Percentiles rank a stretch among this genome's conserved stretches.
Evolutionary conservation across 2,329 filamentous ascomycete genomes (phyloP).

Genomic region (Aureobasidium lini): DNA sequence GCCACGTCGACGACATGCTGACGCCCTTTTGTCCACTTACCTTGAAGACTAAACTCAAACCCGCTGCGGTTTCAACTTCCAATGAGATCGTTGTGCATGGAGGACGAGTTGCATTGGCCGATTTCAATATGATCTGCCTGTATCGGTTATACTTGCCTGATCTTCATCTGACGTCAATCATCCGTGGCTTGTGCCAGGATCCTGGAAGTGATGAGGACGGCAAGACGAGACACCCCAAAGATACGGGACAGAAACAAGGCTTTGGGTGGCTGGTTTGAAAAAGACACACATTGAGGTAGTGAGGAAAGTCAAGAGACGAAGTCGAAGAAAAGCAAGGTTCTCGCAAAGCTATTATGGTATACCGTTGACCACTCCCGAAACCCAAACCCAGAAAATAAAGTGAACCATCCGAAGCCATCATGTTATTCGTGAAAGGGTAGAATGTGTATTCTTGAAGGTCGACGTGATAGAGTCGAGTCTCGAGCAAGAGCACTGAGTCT

Average conservation of each 20-base stretch:
- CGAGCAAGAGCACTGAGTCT: neutral
- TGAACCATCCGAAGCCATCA: neutral
- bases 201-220: neutral
- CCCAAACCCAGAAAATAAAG: neutral
- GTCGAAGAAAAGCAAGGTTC: neutral
- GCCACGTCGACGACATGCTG: slow-evolving; percentile 3
- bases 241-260: neutral
- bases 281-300: neutral
- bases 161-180: slow-evolving; percentile 6
- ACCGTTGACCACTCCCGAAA: slow-evolving; percentile 6
- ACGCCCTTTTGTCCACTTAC: neutral
- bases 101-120: neutral
- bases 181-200: neutral
- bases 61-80: neutral
- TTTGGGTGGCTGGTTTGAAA: neutral
- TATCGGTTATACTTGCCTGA: slow-evolving; percentile 1
- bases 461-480: neutral
- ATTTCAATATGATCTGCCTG: neutral
- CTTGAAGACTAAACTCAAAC: neutral
- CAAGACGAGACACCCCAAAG: neutral
- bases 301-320: neutral
- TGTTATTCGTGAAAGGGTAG: slow-evolving; percentile 1
- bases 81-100: slow-evolving; percentile 6
- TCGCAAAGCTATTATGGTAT: slow-evolving; percentile 6
- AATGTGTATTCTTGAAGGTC: no score